Conservation (phyloP, 306 rosid genomes). For the Trichosanthes cucumerina region DNA sequence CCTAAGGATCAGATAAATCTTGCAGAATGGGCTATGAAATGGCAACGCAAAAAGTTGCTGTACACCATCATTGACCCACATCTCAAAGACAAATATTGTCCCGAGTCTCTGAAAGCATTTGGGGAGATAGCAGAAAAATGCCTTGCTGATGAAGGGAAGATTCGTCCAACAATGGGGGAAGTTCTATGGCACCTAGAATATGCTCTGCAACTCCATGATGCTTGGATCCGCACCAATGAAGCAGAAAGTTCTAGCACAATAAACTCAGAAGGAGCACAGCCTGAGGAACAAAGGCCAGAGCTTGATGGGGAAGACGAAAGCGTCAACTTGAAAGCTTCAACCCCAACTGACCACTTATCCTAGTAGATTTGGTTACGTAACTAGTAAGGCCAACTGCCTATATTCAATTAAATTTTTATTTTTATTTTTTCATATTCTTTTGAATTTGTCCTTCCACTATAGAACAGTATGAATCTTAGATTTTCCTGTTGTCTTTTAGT, state of each 20-base stretch:
- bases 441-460: neutral
- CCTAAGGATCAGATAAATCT: constrained; percentile 92
- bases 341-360: neutral
- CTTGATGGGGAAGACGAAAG: neutral
- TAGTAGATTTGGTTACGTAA: constrained; percentile 4
- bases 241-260: constrained; percentile 23
- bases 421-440: neutral
- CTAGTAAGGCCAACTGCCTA: constrained; percentile 7
- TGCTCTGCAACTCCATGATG: constrained; percentile 78
- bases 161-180: constrained; percentile 89
- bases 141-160: constrained; percentile 83
- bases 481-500: neutral
- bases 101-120: constrained; percentile 57
- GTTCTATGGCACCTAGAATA: constrained; percentile 91
- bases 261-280: neutral
- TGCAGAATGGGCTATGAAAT: constrained; percentile 94
- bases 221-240: constrained; percentile 46
- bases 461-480: neutral
- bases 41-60: constrained; percentile 66
- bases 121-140: constrained; percentile 93
- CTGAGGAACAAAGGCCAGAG: neutral
- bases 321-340: neutral
- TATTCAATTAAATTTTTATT: constrained; percentile 9
- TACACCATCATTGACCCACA: constrained; percentile 50
- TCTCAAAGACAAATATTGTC: constrained; percentile 45